Conservation (phyloP, 768 basidiomycete species). For the Lepiota brunneoincarnata region DNA sequence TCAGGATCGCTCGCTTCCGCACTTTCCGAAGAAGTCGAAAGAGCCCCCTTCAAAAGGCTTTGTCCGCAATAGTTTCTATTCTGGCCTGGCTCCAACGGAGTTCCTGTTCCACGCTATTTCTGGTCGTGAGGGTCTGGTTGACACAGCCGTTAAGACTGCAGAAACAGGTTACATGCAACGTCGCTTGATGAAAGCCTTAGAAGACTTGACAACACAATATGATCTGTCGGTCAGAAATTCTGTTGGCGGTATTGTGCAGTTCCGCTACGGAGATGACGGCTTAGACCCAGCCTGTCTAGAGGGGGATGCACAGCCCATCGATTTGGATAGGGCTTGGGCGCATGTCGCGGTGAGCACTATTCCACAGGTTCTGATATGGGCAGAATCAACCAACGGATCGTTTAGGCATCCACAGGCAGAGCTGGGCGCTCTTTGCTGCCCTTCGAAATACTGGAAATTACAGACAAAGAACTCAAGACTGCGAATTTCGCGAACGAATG, state of each 20-base stretch:
- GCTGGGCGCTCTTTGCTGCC: conserved; percentile 71
- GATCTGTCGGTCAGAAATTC: conserved; percentile 95
- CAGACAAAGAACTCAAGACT: conserved; percentile 58
- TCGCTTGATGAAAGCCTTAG: conserved; percentile 97
- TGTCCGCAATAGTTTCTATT: conserved; percentile 96
- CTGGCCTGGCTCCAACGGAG: conserved; percentile 88
- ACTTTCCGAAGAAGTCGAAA: conserved; percentile 95
- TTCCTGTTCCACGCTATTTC: conserved; percentile 99
- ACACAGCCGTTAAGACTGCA: conserved; percentile 99
- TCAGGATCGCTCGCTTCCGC: conserved; percentile 97
- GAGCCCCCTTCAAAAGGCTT: conserved; percentile 98
- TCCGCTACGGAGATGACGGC: conserved; percentile 95
- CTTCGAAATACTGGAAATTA: conserved; percentile 78
- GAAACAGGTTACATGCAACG: conserved; percentile 99
- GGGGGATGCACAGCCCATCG: conserved; percentile 92
- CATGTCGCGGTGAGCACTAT: conserved; percentile 65
- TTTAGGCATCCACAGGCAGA: conserved; percentile 62
- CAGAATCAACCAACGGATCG: not conserved
- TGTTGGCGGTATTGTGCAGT: conserved; percentile 93
- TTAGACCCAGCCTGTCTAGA: conserved; percentile 96
- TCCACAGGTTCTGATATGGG: not conserved
- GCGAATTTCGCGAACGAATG: conserved; percentile 67
- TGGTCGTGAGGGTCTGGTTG: conserved; percentile 96
- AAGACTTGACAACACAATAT: conserved; percentile 95
- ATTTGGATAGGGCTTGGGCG: conserved; percentile 82